Base-by-base conservation (phyloP, 768 basidiomycete species). In the Lactarius tabidus region DNA sequence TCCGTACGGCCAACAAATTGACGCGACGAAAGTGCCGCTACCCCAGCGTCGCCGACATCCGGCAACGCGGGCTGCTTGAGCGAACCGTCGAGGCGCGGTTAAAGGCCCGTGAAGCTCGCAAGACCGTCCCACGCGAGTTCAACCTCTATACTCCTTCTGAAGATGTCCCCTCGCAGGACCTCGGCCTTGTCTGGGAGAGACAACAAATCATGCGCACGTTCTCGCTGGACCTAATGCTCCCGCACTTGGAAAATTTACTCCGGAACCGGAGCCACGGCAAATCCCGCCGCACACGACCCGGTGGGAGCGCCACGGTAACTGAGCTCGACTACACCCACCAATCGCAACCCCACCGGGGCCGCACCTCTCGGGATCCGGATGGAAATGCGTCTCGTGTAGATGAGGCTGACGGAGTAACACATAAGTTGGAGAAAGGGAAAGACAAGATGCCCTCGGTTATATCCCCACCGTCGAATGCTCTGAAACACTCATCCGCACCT, bases 121-220 rank as follows among this genome's bases (percentile, higher is more conserved):
- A 87, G 60, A 80, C 82, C 52, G 76, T 85, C 58, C 82, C 85
- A 41, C 81, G 89, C 66, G 81, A 82, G 61, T 92, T 91, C 72
- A 77, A 80, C 8, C 79, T 93, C 54, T 91, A 85, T 73, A 77
- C 82, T 31, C 88, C 84, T n/a, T 80, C 79, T 38, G 69, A 72
- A 26, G 70, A 74, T 41, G 48, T 26, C 23, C 38, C 53, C 43
- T 61, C 60, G 41, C 62, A 58, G 23, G 56, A 35, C 36, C 54
- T 58, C 23, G 38, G 60, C 10, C 23, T 17, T 12, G 45, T 67
- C 28, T 41, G 64, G 28, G 63, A 57, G 31, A 41, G 63, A 41
- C 31, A 68, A 14, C 59, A 64, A 29, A 36, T 67, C 6, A 62
- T 70, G 26, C 70, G 71, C n/a, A 60, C 70, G 7, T 70, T 71